Base-by-base conservation (phyloP, 2,329 filamentous ascomycete genomes). In the Tolypocladium sp. region DNA sequence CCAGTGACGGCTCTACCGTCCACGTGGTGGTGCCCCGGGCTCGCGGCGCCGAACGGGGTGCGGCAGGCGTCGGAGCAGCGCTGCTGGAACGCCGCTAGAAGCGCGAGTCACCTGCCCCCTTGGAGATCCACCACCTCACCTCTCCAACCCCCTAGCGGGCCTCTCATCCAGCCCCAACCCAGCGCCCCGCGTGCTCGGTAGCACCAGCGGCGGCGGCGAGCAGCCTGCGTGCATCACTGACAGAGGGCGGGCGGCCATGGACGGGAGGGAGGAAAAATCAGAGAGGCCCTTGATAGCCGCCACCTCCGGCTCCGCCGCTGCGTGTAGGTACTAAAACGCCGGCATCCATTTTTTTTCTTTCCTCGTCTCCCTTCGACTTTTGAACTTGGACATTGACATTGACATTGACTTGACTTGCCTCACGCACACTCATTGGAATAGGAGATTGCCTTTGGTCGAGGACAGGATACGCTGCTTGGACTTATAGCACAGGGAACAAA, bases 241-340 rank as follows among this genome's bases (percentile, higher is more conserved):
- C 35, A 13, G 9, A 38, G 8, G 37, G 37, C 22, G n/a, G n/a
- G 42, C 42, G n/a, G 8, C 30, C 30, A n/a, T 33, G 30, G 30
- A 8, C 8, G 42, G 22, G 22, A 22, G 25, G 46, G 46, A 8
- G 22, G 44, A 49, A 49, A 49, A 30, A 8, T 30, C 46, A 49
- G 46, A 52, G 17, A n/a, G 54, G 54, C 54, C 54, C 54, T 56
- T 8, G 54, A 56, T 56, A 56, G 54, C 54, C 54, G 54, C 38
- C 38, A n/a, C 37, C 54, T 42, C 54, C 54, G 54, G 25, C 12
- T 42, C 54, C 25, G 54, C 54, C 54, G 37, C 35, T 4, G 9
- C 17, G n/a, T 20, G 15, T 6, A n/a, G 35, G 25, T 56, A 56
- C 54, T 56, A 56, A 42, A 33, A 41, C 15, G 38, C 8, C 54